Evolutionary conservation across 2,329 filamentous ascomycete species (phyloP), one percentile per base, ranked within the genome.

Genomic region (Calonectria hongkongensis): DNA sequence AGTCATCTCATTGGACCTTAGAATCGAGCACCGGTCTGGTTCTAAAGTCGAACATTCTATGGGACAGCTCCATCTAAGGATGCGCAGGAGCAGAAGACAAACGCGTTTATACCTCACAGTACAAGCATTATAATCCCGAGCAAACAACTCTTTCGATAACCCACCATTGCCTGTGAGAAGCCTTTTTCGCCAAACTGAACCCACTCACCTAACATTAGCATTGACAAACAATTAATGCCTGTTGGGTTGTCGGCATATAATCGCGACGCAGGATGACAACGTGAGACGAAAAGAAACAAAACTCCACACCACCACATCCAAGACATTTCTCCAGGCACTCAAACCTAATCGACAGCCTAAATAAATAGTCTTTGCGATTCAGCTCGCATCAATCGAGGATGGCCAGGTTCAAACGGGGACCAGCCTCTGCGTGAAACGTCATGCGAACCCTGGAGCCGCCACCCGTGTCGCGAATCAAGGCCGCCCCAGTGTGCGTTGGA

Each of bases 371-470:
- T 36, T n/a, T 41, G 10, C 33, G 33, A 27, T 41, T 58, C 33
- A 41, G 51, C 51, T 21, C 10, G n/a, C 51, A 36, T 56, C 30
- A 21, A 58, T 15, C 25, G 18, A 18, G 30, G 2, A n/a, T 33
- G 4, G 5, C 33, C n/a, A 58, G 36, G 1, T n/a, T 58, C n/a
- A 41, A 41, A 39, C 5, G 36, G 54, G 30, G n/a, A 21, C 28
- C 33, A n/a, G 33, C 1, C 33, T 25, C 54, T 10, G n/a, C 36
- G 54, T 41, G 54, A 58, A 58, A 58, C 54, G 13, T 39, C 54
- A 58, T 41, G 33, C 30, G n/a, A 36, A 16, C 54, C 21, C 33
- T 47, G 36, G n/a, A 58, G 25, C 54, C 54, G 33, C 54, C 54
- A 58, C 54, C 33, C 12, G 36, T 7, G 54, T 39, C n/a, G 33